Evolutionary conservation across 345 rosid genomes (phyloP).

Genomic region (Alliaria petiolata): DNA sequence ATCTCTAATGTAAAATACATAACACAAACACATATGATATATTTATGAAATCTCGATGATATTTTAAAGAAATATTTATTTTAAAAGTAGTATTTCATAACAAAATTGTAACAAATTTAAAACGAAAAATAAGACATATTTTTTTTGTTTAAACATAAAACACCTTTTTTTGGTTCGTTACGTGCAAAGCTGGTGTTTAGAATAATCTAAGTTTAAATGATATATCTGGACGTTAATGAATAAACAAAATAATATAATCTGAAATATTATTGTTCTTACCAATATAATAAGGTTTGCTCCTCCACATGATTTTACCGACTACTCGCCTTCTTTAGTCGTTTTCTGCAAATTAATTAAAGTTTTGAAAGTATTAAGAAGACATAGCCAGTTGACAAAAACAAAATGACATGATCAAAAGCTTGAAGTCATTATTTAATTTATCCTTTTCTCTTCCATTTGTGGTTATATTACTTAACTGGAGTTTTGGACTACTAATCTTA

Average conservation of each 20-base stretch:
- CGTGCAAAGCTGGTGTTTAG: not conserved
- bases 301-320: conserved; percentile 32
- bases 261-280: not conserved
- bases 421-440: not conserved
- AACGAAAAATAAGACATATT: not conserved
- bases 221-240: not conserved
- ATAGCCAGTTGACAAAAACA: not conserved
- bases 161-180: not conserved
- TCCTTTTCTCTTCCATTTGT: not conserved
- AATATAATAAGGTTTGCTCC: conserved; percentile 22
- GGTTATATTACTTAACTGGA: not conserved
- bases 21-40: not conserved
- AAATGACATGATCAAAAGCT: not conserved
- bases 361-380: conserved; percentile 9
- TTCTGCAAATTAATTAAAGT: conserved; percentile 5
- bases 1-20: not conserved
- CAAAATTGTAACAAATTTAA: not conserved
- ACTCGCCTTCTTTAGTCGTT: conserved; percentile 9
- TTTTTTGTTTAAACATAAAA: not conserved
- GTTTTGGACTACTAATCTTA: not conserved
- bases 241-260: too few species aligned
- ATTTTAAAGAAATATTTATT: not conserved
- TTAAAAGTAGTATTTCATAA: not conserved
- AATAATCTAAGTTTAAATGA: not conserved
- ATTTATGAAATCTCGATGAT: not conserved